Base-by-base conservation (phyloP, 306 rosid genomes). In the Dalbergia cochinchinensis region DNA sequence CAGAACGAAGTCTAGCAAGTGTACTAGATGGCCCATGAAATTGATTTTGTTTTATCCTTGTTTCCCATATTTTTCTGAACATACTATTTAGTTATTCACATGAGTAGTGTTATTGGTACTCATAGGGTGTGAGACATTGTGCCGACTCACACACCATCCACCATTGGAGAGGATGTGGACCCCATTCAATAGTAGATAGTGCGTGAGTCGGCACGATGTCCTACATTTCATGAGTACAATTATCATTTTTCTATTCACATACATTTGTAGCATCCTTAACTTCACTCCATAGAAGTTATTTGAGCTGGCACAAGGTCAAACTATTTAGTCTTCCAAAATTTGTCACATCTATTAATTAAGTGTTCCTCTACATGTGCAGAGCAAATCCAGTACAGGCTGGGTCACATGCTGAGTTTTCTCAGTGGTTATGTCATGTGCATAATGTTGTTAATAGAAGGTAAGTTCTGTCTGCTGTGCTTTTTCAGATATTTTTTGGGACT, bases 371-470 rank as follows among this genome's bases (percentile, higher is more conserved):
- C 69, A 61, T 82, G 60, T 71, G 76, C 93, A 92, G 97, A 83
- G 72, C 88, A 84, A 95, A 95, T 84, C 99, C 99, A 53, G 97
- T 91, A 71, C 88, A 86, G 73, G 83, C 83, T 16, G 97, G 95
- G 79, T 92, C 96, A 44, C 99, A 95, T 42, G 72, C 86, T 20
- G 98, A 92, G 80, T 87, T 91, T 77, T 85, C 95, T 69, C 89
- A 82, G 63, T 90, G 97, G 93, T 85, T 92, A 64, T 94, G 97
- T 69, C 91, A 88, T 78, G 97, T 89, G 73, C 97, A 92, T 82
- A 91, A 94, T 66, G 88, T 91, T 44, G 94, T 94, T 63, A 94
- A 94, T 79, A 85, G 97, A 87, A 93, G 98, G 97, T 91, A 70
- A 72, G 72, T 50, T 74, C 35, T 73, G 20, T 47, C 11, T 9